A percentile compares a stretch with the other conserved stretches of the same genome.
phyloP scores from a whole-genome alignment of 306 rosid genomes.

The Malus asiatica region DNA sequence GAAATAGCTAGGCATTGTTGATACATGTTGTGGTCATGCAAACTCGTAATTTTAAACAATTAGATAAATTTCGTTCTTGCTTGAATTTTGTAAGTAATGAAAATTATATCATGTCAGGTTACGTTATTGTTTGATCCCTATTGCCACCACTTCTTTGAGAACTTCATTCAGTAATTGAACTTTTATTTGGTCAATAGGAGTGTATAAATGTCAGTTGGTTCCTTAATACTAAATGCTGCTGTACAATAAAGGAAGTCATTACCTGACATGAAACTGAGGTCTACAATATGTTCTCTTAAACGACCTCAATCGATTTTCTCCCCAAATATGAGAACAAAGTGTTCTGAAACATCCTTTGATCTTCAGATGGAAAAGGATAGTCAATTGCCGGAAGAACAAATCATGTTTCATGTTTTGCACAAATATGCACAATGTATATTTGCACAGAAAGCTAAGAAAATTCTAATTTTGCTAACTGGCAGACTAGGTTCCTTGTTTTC shows the following conservation, averaged over 20 bases:
- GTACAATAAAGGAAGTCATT: not conserved
- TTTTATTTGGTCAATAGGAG: not conserved
- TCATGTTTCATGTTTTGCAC: not conserved
- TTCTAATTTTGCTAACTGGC: not conserved
- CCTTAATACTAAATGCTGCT: not conserved
- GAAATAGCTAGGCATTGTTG: not conserved
- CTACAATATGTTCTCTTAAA: not conserved
- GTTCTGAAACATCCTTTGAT: not conserved
- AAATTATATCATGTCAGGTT: not conserved
- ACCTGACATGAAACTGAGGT: not conserved
- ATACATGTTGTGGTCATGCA: not conserved
- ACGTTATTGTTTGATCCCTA: not conserved
- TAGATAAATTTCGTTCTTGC: not conserved
- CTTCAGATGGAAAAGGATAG: not conserved
- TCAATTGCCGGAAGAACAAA: not conserved
- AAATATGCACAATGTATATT: not conserved
- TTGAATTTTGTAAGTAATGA: not conserved
- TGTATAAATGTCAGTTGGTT: not conserved
- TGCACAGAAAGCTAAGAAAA: not conserved
- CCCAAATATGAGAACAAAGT: not conserved
- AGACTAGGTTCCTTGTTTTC: not conserved
- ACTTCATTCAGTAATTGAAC: not conserved
- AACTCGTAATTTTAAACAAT: not conserved
- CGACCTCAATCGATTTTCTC: not conserved
- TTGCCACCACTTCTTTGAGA: not conserved